Conservation (phyloP, 1,284 basidiomycete species). For the Sutorius eximius region DNA sequence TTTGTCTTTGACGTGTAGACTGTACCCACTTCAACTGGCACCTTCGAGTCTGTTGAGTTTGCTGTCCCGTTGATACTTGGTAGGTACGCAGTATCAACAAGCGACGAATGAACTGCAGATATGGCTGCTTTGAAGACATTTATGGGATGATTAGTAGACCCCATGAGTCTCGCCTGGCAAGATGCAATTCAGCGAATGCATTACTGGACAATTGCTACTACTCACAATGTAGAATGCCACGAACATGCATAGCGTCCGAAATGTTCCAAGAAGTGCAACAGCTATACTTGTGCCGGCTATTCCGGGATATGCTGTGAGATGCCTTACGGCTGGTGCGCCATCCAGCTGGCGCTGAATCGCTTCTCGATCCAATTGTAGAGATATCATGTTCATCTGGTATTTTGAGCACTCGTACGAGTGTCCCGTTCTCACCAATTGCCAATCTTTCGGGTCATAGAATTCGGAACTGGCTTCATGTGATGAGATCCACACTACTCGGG, state of each 20-base stretch:
- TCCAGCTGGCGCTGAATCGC: conserved; percentile 31
- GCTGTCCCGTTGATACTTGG: conserved; percentile 10
- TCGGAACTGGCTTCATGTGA: conserved; percentile 64
- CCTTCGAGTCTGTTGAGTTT: conserved; percentile 14
- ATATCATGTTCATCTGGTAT: conserved; percentile 78
- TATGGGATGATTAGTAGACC: conserved; percentile 66
- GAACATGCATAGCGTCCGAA: conserved; percentile 56
- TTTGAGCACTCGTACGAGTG: conserved; percentile 77
- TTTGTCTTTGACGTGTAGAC: conserved; percentile 58
- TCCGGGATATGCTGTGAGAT: conserved; percentile 75
- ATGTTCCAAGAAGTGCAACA: conserved; percentile 46
- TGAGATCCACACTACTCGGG: conserved; percentile 79
- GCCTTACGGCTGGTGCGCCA: conserved; percentile 44
- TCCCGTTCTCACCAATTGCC: conserved; percentile 64
- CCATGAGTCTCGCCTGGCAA: conserved; percentile 60
- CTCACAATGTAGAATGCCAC: conserved; percentile 71
- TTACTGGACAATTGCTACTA: conserved; percentile 14
- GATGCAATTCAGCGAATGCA: not conserved
- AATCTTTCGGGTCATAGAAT: conserved; percentile 64
- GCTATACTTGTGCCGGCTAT: conserved; percentile 70
- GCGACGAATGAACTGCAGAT: conserved; percentile 58
- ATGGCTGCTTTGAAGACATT: conserved; percentile 61
- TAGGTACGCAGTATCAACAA: conserved; percentile 41
- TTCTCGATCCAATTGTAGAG: conserved; percentile 54
- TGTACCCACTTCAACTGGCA: conserved; percentile 24